Evolutionary conservation across 805 yeast genomes (phyloP).

Genomic region (Kluyveromyces wickerhamii): DNA sequence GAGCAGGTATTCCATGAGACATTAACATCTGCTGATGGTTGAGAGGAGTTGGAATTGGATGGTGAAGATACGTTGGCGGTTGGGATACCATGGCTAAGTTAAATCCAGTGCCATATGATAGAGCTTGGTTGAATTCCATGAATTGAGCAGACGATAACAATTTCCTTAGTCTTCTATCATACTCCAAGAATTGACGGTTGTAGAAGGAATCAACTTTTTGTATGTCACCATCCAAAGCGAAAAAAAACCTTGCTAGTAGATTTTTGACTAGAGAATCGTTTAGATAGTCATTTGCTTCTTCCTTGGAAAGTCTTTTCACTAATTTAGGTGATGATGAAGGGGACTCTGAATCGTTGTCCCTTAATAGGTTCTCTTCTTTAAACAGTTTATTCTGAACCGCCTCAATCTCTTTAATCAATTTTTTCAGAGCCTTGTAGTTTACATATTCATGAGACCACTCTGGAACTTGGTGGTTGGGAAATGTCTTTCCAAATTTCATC

Average conservation of each 20-base stretch:
- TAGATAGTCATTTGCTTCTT: slow-evolving; percentile 17
- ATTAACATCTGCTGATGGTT: neutral
- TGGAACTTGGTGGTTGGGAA: slow-evolving; percentile 81
- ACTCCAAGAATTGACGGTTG: slow-evolving; percentile 64
- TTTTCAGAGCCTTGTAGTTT: slow-evolving; percentile 57
- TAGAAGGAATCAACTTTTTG: slow-evolving; percentile 77
- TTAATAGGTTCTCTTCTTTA: slow-evolving; percentile 13
- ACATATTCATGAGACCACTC: slow-evolving; percentile 82
- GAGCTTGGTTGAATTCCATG: slow-evolving; percentile 9
- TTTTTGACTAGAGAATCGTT: slow-evolving; percentile 38
- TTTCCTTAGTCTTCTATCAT: slow-evolving; percentile 56
- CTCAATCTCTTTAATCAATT: slow-evolving; percentile 61
- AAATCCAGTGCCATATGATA: neutral
- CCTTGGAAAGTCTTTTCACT: slow-evolving; percentile 10
- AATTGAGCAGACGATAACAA: slow-evolving; percentile 31
- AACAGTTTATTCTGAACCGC: slow-evolving; percentile 32
- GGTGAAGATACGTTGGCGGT: slow-evolving; percentile 5
- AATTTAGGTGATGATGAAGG: slow-evolving; percentile 10
- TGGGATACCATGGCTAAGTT: neutral
- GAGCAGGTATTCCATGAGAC: neutral
- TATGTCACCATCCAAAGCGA: slow-evolving; percentile 68
- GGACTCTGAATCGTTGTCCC: neutral
- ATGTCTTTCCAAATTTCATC: slow-evolving; percentile 83
- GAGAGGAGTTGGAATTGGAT: slow-evolving; percentile 1
- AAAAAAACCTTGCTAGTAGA: slow-evolving; percentile 60